Evolutionary conservation across 2,329 filamentous ascomycete species (phyloP), one percentile per base, ranked within the genome.

Genomic region (Beauveria australis): DNA sequence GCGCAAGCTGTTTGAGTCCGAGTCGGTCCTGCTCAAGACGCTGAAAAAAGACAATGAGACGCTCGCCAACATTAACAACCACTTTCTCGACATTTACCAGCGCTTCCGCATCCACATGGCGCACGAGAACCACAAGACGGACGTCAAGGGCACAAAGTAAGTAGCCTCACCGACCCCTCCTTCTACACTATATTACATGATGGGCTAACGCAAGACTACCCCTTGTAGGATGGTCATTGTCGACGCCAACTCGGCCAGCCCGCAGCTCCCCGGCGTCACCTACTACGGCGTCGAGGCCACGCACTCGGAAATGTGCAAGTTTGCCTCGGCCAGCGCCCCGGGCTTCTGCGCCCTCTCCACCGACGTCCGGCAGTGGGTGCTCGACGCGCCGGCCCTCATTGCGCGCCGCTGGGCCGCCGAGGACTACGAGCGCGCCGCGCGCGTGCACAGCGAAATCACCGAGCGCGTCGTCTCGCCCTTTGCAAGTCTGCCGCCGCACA

Each of bases 51-150:
- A 91, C 68, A 91, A 87, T 62, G 89, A 91, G 72, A 89, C 83
- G 0, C 73, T 92, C 5, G 83, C 88, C 66, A 86, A 87, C 63
- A 91, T 92, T 71, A 91, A 89, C 70, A 83, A 78, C 56, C 81
- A 87, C 61, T 92, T 92, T 65, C 78, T 87, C 19, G 85, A 91
- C 56, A 84, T 91, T 30, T 85, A 89, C 64, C 81, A 84, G 61
- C 80, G 85, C 1, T 91, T 89, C 68, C 81, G 84, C 64, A 85
- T 92, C 55, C 88, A 89, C 67, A 90, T 91, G 81, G 89, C 86
- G 43, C 88, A 91, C 60, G 89, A 92, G 69, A 87, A 86, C 51
- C 83, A 87, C 65, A 87, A 86, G 63, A 89, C 87, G 0, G 84
- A 90, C 64, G 67, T 91, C 41, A 87, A 82, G 65, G 84, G 83